phyloP scores from a whole-genome alignment of 345 rosid species.

The Nasturtium officinale region DNA sequence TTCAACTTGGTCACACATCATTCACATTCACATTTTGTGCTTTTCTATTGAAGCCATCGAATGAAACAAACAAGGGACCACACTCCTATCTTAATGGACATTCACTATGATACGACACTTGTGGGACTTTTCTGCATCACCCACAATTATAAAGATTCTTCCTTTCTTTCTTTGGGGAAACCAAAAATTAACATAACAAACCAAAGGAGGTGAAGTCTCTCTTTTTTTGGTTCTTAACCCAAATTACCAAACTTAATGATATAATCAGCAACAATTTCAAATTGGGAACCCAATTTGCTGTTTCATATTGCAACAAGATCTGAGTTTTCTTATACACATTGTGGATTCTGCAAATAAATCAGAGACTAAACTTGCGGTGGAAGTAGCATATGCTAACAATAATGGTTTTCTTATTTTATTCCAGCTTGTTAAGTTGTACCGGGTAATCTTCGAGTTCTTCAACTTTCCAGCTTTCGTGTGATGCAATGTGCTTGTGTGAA shows the following conservation, averaged over 20 bases:
- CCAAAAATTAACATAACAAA: constrained; percentile 5
- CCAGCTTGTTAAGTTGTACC: constrained; percentile 44
- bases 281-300: constrained; percentile 26
- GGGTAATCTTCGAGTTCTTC: constrained; percentile 65
- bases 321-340: constrained; percentile 37
- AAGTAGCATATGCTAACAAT: constrained; percentile 27
- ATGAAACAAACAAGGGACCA: constrained; percentile 42
- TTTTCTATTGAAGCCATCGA: constrained; percentile 39
- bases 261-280: constrained; percentile 26
- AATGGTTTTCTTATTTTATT: constrained; percentile 2
- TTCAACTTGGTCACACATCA: constrained; percentile 46
- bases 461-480: constrained; percentile 93
- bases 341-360: constrained; percentile 20
- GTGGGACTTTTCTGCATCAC: constrained; percentile 41
- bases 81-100: constrained; percentile 30
- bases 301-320: constrained; percentile 35
- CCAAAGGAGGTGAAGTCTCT: constrained; percentile 8
- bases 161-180: constrained; percentile 26
- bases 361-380: constrained; percentile 32
- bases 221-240: neutral
- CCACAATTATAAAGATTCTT: constrained; percentile 38
- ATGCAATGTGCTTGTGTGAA: constrained; percentile 70
- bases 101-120: constrained; percentile 38
- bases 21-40: constrained; percentile 41
- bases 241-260: constrained; percentile 22